Conservation (phyloP, 352 stramenopile species). For the Globisporangium cylindrosporum region DNA sequence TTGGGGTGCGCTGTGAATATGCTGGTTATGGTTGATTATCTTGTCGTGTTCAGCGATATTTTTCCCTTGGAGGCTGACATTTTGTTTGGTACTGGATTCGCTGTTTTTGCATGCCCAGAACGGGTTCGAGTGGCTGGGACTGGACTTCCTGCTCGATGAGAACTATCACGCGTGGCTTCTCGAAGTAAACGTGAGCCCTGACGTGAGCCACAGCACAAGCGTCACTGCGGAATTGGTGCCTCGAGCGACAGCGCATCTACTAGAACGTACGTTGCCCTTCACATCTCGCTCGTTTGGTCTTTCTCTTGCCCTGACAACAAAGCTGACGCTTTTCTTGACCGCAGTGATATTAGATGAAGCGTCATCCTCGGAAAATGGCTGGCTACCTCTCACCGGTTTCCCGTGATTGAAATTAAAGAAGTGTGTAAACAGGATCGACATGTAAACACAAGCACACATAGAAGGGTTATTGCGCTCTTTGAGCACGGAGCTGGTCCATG, state of each 20-base stretch:
- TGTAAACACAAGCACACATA: background rate
- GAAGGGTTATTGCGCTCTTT: background rate
- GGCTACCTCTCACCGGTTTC: conserved; percentile 21
- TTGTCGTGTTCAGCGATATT: background rate
- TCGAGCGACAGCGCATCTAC: conserved; percentile 40
- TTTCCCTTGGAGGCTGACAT: background rate
- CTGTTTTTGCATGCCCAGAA: conserved; percentile 24
- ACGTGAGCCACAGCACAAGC: conserved; percentile 76
- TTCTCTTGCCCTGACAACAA: background rate
- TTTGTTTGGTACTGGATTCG: background rate
- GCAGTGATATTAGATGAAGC: conserved; percentile 15
- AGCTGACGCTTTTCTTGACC: background rate
- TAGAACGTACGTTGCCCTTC: conserved; percentile 35
- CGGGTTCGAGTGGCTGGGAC: conserved; percentile 85
- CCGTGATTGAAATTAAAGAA: conserved; percentile 21
- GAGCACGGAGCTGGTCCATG: conserved; percentile 41
- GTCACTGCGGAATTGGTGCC: conserved; percentile 55
- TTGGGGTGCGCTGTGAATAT: conserved; percentile 41
- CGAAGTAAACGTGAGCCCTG: conserved; percentile 87
- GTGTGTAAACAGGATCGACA: background rate
- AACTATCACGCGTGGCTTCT: conserved; percentile 61
- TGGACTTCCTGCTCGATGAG: conserved; percentile 80
- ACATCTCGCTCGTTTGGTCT: background rate
- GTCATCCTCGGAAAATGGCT: conserved; percentile 4
- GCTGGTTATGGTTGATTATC: background rate